Evolutionary conservation across 2,329 filamentous ascomycete genomes (phyloP), one percentile per base, ranked within the genome.

Genomic region (Pseudogymnoascus sp.): DNA sequence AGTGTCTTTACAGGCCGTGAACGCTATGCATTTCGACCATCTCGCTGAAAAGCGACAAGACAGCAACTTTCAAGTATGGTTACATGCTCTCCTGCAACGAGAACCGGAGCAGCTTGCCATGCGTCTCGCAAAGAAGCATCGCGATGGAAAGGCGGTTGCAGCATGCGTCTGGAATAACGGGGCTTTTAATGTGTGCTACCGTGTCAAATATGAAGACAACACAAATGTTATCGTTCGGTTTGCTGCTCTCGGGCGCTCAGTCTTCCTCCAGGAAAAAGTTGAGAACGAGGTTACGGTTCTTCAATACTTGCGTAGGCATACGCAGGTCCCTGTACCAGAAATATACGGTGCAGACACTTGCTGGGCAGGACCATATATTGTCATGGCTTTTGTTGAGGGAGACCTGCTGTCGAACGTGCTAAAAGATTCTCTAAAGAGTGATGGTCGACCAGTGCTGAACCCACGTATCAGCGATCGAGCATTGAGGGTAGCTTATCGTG

Each of bases 401-500:
- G 66, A 63, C 25, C 37, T 43, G 36, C 59, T 72, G 28, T 65
- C 61, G 14, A 61, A 62, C 35, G 68, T 67, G 41, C 66, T 72
- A 11, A 65, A 61, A 50, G 66, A 68, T 50, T 65, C 65, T 18
- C 62, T 64, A 12, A 47, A 61, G 14, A 50, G 53, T 37, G 59
- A 70, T 14, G 68, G 73, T 9, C 58, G 62, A 30, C 72, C 65
- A 47, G 60, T 73, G 57, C 65, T 76, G 22, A 66, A 77, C 62
- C 70, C 71, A 3, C 63, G 72, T 12, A 70, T 78, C 15, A 61
- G 62, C 37, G 66, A 75, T 33, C 62, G 68, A 4, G 71, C 68
- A 36, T 70, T 77, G 0, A 63, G 71, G 58, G 60, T 65, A 8
- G 61, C 76, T 1, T 79, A 78, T 63, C 59, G 68, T 2, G 70